Evolutionary conservation across 441 rosid species (phyloP).

Genomic region (Adansonia rubrostipa): DNA sequence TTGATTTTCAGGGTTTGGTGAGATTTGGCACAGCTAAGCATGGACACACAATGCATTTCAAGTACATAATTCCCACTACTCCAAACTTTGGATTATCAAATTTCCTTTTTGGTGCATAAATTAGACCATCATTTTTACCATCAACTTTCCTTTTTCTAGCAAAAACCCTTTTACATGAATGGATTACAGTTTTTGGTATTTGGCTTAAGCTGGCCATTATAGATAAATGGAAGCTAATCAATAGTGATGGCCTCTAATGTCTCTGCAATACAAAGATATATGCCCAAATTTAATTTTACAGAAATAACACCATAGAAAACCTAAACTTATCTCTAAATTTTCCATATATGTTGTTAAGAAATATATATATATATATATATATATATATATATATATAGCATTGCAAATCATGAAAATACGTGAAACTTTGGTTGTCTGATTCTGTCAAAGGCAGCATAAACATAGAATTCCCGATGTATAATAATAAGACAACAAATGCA

Average conservation of each 20-base stretch:
- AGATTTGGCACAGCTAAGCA: neutral
- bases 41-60: neutral
- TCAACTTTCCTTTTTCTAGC: neutral
- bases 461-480: neutral
- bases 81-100: constrained; percentile 10
- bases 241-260: constrained; percentile 12
- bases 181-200: neutral
- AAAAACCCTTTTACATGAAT: neutral
- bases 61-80: neutral
- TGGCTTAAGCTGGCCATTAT: neutral
- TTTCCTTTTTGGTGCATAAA: neutral
- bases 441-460: neutral
- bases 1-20: neutral
- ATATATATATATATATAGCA: neutral
- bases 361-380: no score
- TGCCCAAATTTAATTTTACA: neutral
- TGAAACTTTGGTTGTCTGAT: neutral
- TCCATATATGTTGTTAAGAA: no score
- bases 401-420: neutral
- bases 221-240: neutral
- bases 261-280: neutral
- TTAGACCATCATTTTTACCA: neutral
- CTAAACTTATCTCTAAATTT: neutral
- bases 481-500: neutral
- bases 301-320: neutral